A percentile compares a stretch with the other conserved stretches of the same genome.
phyloP scores from a whole-genome alignment of 768 basidiomycete genomes.

The Lactifluus rugatus region DNA sequence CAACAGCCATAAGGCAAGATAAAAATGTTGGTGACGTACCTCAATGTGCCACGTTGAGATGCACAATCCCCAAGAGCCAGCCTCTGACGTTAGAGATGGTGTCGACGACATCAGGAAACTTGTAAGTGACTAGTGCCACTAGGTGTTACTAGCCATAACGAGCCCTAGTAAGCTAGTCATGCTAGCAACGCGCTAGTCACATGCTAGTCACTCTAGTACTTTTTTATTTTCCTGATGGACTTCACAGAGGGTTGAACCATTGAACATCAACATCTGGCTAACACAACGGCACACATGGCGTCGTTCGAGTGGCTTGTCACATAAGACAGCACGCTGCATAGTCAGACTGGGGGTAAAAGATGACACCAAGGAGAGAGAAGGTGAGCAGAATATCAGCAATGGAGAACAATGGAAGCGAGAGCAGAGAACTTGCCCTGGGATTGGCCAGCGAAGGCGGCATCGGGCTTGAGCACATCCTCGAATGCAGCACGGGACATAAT shows the following conservation, averaged over 20 bases:
- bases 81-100: constrained; percentile 68
- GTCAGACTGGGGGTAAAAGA: constrained; percentile 99
- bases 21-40: constrained; percentile 34
- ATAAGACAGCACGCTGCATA: constrained; percentile 98
- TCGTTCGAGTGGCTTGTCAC: constrained; percentile 94
- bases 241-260: constrained; percentile 87
- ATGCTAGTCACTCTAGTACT: too few species aligned
- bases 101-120: too few species aligned
- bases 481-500: too few species aligned
- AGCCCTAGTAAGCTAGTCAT: too few species aligned
- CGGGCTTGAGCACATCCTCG: constrained; percentile 82
- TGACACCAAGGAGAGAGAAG: constrained; percentile 91
- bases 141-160: too few species aligned
- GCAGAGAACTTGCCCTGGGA: constrained; percentile 98
- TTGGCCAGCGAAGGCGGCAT: constrained; percentile 94
- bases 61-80: constrained; percentile 95
- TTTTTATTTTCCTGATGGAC: too few species aligned
- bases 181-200: too few species aligned
- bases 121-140: too few species aligned
- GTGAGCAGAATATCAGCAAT: constrained; percentile 93
- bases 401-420: constrained; percentile 93
- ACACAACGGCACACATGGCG: constrained; percentile 97
- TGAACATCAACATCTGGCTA: constrained; percentile 87
- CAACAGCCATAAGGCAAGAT: background rate
- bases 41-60: constrained; percentile 92